Base-by-base conservation (phyloP, 768 basidiomycete species). In the Pulveroboletus sp. region DNA sequence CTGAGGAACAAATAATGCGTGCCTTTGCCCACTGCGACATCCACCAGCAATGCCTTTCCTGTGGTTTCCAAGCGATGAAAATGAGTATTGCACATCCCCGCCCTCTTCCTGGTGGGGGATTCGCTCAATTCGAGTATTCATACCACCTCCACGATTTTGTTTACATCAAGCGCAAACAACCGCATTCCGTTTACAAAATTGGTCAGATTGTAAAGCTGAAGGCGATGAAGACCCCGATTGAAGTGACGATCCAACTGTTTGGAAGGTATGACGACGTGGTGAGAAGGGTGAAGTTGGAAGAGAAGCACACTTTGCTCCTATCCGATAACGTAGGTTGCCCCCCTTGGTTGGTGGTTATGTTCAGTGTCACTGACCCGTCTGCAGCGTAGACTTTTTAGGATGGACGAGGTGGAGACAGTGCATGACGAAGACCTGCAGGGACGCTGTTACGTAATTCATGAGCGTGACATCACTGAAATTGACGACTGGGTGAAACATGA, bases 81-180 rank as follows among this genome's bases (percentile, higher is more conserved):
- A 58, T 69, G 4, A 45, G 57, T 6, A 39, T 55, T 5, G 43
- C 59, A 11, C 49, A 56, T 14, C 56, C 72, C 27, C 57, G 64
- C 13, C 53, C 59, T 11, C 60, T 66, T 32, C 60, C 63, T 0
- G 51, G 59, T 31, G 65, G 65, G 36, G 75, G 74, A 6, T 68
- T 75, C 23, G 57, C 72, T 2, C 68, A 74, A 13, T 59, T 70
- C 35, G 77, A 77, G 4, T 60, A 70, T 10, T 52, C 59, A 1
- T 89, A 81, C 59, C 87, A 88, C 56, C 45, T 69, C 9, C 42
- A 74, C 38, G 87, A 88, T 52, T 87, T 80, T 51, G 73, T 86
- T 10, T 88, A 85, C 58, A 44, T 85, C 33, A 72, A 70, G 34
- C 66, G 68, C 14, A 51, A 64, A 31, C 47, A 57, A 13, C 54